Evolutionary conservation across 1,139 yeast genomes (phyloP), one percentile per base, ranked within the genome.

Genomic region (Kazachstania sp.): DNA sequence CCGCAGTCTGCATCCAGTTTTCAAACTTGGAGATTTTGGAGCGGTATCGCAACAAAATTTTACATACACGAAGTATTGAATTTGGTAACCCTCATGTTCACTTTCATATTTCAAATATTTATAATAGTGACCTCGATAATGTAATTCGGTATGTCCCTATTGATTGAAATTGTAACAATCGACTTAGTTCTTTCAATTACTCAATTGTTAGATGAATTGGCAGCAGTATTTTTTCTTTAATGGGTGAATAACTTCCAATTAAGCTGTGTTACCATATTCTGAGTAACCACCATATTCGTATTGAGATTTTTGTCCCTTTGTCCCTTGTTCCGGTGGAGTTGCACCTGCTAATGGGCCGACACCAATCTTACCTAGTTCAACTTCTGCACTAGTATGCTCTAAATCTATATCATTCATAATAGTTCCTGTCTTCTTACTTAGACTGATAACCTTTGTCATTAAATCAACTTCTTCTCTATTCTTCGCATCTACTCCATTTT

Each of bases 401-500:
- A 82, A 71, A 45, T 79, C 75, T 18, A 80, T 54, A 45, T 66
- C 68, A 36, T 57, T 58, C 5, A 61, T 51, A 6, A 60, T 53
- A 4, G 71, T 26, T 58, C 65, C 55, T 64, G 76, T 58, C 64
- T 65, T 35, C 64, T 64, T 47, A 65, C 68, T 56, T 51, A 84
- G 66, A 37, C 72, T 73, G 58, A 80, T 78, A 52, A 85, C 68
- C 54, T 74, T 74, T 62, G 82, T 73, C 42, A 81, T 76, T 51
- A 85, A 69, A 61, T 85, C 95, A 15, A 84, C 85, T 61, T 87
- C 95, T 52, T 77, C 78, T 45, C 90, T 72, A 66, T 87, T 87
- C 59, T 78, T 79, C 49, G 78, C 78, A 59, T 88, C 97, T 51
- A 88, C 86, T 49, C 78, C 73, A 51, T 78, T 78, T 66, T 88